Conservation (phyloP, 2,329 filamentous ascomycete genomes). For the Aspergillus piperis region DNA sequence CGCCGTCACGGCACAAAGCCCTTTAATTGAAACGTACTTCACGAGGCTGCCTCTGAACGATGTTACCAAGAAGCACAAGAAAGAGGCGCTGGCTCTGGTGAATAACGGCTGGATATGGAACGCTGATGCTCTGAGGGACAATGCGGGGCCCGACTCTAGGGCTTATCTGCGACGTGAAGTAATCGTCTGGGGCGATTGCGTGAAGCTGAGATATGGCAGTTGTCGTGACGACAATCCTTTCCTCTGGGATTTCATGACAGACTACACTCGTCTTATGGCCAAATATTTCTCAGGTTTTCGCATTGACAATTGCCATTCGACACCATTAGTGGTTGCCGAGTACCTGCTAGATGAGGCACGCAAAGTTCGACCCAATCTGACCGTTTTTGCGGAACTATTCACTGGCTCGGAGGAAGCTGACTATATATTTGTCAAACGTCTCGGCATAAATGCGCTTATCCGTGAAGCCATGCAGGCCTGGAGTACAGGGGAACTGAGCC, state of each 20-base stretch:
- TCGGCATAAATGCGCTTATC: constrained; percentile 88
- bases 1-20: constrained; percentile 71
- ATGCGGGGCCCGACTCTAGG: constrained; percentile 83
- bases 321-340: constrained; percentile 89
- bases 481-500: constrained; percentile 89
- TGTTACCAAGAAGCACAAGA: constrained; percentile 72
- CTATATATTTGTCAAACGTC: constrained; percentile 89
- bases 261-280: constrained; percentile 87
- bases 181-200: constrained; percentile 97
- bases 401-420: constrained; percentile 95
- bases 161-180: constrained; percentile 96
- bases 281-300: constrained; percentile 94
- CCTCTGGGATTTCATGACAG: constrained; percentile 93
- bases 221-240: constrained; percentile 83
- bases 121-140: constrained; percentile 89
- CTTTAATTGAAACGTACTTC: constrained; percentile 92
- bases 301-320: constrained; percentile 98
- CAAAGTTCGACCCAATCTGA: constrained; percentile 79
- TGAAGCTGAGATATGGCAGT: constrained; percentile 88
- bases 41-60: constrained; percentile 81
- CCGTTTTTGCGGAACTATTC: constrained; percentile 93
- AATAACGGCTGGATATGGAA: constrained; percentile 99
- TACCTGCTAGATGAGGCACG: constrained; percentile 94
- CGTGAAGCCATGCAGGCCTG: constrained; percentile 98
- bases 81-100: constrained; percentile 75